Conservation (phyloP, 257 asterid species). For the Solanum etuberosum region DNA sequence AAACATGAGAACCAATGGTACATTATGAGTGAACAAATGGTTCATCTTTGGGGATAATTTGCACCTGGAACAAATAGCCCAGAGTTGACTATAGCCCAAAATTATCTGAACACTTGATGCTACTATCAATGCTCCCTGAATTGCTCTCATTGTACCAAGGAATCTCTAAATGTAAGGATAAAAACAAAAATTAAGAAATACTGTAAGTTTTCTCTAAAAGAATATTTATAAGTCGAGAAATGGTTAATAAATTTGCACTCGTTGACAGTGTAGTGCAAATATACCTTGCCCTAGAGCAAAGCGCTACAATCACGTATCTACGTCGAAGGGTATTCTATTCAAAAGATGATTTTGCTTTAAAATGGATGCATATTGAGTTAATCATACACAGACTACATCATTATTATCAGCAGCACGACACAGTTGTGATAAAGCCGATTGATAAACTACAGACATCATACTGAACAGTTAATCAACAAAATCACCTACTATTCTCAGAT, state of each 20-base stretch:
- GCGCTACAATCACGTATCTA: background rate
- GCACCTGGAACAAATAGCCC: constrained; percentile 98
- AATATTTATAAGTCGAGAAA: background rate
- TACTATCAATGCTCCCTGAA: constrained; percentile 86
- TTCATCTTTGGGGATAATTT: background rate
- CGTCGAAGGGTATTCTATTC: background rate
- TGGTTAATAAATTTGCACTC: background rate
- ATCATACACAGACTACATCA: background rate
- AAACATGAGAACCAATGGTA: background rate
- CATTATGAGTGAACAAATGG: background rate
- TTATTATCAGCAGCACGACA: background rate
- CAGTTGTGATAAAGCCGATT: too few relatives aligned
- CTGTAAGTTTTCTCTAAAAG: background rate
- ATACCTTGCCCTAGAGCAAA: background rate
- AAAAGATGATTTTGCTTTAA: background rate
- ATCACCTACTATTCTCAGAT: background rate
- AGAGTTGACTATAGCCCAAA: constrained; percentile 88
- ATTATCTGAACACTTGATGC: constrained; percentile 97
- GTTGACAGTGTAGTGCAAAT: background rate
- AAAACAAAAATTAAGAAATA: background rate
- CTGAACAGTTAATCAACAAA: background rate
- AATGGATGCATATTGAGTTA: background rate
- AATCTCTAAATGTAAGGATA: constrained; percentile 48
- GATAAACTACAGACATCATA: background rate
- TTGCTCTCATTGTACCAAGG: constrained; percentile 72